These are phyloP conservation scores for Stylosanthes scabra DNA, from an alignment of 331 rosid species.

Conservation along the genomic window DNA sequence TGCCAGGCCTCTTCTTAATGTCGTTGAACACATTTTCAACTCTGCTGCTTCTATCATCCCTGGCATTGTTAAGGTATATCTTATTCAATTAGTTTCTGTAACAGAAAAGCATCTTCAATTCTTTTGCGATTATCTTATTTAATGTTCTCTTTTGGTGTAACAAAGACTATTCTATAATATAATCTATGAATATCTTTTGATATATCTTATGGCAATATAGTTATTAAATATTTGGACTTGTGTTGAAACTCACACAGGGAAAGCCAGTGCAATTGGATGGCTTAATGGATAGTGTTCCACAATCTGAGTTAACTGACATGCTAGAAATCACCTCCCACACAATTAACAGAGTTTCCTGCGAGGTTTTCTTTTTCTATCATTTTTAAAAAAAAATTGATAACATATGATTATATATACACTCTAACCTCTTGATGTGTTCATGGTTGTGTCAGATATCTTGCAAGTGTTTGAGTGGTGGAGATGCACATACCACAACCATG, in stretches of 20 bases:
- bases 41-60: constrained; percentile 38
- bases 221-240: constrained; percentile 4
- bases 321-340: constrained; percentile 49
- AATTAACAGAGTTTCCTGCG: constrained; percentile 56
- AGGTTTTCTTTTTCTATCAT: constrained; percentile 51
- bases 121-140: neutral
- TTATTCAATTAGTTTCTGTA: no score
- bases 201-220: neutral
- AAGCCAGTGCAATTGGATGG: constrained; percentile 25
- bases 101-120: neutral
- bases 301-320: constrained; percentile 43
- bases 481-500: constrained; percentile 63
- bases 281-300: constrained; percentile 43
- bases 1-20: constrained; percentile 50
- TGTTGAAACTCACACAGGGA: constrained; percentile 41
- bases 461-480: constrained; percentile 55
- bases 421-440: neutral
- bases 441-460: constrained; percentile 49
- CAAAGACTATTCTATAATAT: neutral
- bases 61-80: constrained; percentile 33
- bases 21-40: constrained; percentile 51
- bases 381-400: no score
- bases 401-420: neutral
- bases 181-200: neutral
- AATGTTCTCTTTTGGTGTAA: neutral